These are phyloP conservation scores for Populus trichocarpa DNA, from an alignment of 441 rosid species.

Conservation along the genomic window DNA sequence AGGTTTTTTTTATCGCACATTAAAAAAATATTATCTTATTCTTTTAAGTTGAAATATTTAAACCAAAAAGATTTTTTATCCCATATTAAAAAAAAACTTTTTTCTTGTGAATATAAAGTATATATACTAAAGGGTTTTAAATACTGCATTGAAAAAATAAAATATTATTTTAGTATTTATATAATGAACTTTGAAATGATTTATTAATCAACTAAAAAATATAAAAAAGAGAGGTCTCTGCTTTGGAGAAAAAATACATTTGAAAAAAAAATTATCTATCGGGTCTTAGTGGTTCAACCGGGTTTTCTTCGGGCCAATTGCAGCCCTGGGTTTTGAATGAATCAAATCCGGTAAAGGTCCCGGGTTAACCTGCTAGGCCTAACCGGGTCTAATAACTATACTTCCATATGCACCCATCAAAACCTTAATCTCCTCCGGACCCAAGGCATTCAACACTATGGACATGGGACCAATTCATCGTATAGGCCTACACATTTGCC, in stretches of 20 bases:
- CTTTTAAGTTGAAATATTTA: too few species aligned
- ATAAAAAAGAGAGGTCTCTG: rapidly evolving
- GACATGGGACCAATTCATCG: background rate
- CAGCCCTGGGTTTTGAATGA: rapidly evolving
- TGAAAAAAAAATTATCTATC: rapidly evolving
- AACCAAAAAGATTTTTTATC: too few species aligned
- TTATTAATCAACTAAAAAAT: too few species aligned
- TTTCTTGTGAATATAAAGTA: too few species aligned
- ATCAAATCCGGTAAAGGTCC: rapidly evolving
- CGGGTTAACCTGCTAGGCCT: rapidly evolving
- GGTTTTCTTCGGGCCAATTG: rapidly evolving
- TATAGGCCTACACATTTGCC: background rate
- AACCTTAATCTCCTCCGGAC: background rate
- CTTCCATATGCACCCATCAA: background rate
- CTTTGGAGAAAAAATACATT: too few species aligned
- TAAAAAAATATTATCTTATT: too few species aligned
- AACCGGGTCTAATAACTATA: too few species aligned
- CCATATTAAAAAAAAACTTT: too few species aligned
- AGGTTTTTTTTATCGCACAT: rapidly evolving
- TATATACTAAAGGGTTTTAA: too few species aligned
- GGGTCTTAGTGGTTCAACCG: rapidly evolving
- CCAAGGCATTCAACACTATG: background rate
- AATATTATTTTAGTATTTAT: too few species aligned
- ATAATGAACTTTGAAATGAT: too few species aligned
- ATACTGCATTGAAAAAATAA: too few species aligned